Conservation (phyloP, 352 stramenopile genomes). For the Phytophthora melonis region DNA sequence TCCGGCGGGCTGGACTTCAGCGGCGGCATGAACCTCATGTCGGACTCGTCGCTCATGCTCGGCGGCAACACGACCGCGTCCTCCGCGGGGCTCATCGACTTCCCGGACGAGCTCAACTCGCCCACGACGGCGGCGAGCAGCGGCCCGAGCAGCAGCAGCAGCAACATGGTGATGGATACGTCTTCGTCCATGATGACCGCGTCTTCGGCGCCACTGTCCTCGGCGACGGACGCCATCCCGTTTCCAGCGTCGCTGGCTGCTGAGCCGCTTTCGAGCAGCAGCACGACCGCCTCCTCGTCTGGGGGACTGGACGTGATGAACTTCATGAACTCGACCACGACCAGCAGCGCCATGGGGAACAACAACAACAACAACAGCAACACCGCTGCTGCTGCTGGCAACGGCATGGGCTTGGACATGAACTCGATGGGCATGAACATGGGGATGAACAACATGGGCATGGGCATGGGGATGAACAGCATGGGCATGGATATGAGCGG, state of each 20-base stretch:
- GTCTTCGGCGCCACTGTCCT: conserved; percentile 43
- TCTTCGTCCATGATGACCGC: conserved; percentile 39
- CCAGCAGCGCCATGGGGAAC: conserved; percentile 36
- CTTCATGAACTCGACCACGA: conserved; percentile 46
- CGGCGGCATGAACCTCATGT: conserved; percentile 75
- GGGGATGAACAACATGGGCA: conserved; percentile 42
- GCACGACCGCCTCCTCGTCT: conserved; percentile 52
- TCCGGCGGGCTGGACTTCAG: conserved; percentile 71
- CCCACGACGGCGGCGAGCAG: conserved; percentile 39
- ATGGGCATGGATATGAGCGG: conserved; percentile 65
- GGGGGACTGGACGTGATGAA: conserved; percentile 51
- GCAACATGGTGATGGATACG: conserved; percentile 36
- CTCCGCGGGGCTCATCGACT: conserved; percentile 79
- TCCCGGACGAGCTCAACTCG: conserved; percentile 89
- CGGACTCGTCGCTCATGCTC: conserved; percentile 56
- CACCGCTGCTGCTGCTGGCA: background rate
- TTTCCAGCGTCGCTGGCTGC: conserved; percentile 80
- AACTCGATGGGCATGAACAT: conserved; percentile 47
- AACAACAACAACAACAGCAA: background rate
- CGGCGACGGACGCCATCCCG: conserved; percentile 67
- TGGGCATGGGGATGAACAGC: conserved; percentile 65
- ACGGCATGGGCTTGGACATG: conserved; percentile 49
- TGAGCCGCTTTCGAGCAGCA: conserved; percentile 50
- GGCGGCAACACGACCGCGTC: conserved; percentile 26
- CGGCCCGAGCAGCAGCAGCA: conserved; percentile 25